A percentile compares a stretch with the other conserved stretches of the same genome.
phyloP scores from a whole-genome alignment of 2,329 filamentous ascomycete species.

The Clarireedia homoeocarpa region DNA sequence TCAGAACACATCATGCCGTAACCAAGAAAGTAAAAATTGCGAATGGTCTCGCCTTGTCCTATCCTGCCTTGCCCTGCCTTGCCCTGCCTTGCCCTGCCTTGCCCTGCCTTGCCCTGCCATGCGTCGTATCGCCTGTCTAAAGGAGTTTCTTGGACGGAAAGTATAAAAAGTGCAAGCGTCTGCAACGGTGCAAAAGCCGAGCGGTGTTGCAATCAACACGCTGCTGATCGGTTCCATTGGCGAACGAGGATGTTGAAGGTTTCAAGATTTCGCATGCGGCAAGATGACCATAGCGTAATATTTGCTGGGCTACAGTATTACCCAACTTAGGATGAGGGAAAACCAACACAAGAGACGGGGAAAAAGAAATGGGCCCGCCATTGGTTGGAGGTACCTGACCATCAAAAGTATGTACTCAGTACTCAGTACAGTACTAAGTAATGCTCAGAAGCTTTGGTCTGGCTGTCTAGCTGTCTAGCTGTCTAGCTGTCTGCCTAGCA shows the following conservation, averaged over 20 bases:
- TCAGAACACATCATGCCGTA: slow-evolving; percentile 4
- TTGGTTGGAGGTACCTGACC: neutral
- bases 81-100: neutral
- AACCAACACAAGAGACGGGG: neutral
- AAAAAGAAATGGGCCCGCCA: neutral
- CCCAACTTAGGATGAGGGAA: neutral
- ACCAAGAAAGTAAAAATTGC: neutral
- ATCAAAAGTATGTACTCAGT: neutral
- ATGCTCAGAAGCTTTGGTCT: neutral
- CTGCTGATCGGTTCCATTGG: neutral
- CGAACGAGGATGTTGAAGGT: slow-evolving; percentile 19
- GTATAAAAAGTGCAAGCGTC: slow-evolving; percentile 14
- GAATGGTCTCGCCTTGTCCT: neutral
- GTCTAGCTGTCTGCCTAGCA: neutral
- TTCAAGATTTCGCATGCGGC: slow-evolving; percentile 17
- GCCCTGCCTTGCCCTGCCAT: neutral
- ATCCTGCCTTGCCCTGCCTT: no score
- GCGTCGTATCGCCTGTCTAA: slow-evolving; percentile 1
- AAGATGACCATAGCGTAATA: slow-evolving; percentile 5
- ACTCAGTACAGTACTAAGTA: neutral
- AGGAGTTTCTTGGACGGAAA: slow-evolving; percentile 10
- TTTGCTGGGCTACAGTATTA: slow-evolving; percentile 3
- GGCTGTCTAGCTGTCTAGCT: neutral
- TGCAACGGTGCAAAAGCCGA: slow-evolving; percentile 16
- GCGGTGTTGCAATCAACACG: neutral